Conservation (phyloP, 2,329 filamentous ascomycete species). For the Trichoderma endophyticum region DNA sequence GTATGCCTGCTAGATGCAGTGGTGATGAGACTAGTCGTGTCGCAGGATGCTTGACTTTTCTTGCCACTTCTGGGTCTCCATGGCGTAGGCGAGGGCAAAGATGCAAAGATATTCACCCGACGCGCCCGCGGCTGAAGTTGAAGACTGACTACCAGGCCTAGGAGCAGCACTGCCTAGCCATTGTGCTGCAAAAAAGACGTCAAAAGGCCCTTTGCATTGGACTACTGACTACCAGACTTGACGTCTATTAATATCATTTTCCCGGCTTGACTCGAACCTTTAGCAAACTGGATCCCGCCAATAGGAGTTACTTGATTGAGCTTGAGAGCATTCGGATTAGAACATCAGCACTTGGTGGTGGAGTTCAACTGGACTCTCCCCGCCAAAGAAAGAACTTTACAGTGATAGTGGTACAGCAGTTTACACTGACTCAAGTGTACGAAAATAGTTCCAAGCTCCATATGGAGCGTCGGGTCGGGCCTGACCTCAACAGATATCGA, state of each 20-base stretch:
- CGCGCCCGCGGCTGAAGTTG: not conserved
- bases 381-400: not conserved
- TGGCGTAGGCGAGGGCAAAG: not conserved
- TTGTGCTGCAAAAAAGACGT: not conserved
- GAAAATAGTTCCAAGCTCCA: not conserved
- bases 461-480: not conserved
- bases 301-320: not conserved
- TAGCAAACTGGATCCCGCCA: slow-evolving; percentile 4
- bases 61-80: not conserved
- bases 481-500: not conserved
- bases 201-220: not conserved
- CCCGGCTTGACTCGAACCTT: not conserved
- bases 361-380: not conserved
- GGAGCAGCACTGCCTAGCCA: not conserved
- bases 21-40: slow-evolving; percentile 7
- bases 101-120: not conserved
- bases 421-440: not conserved
- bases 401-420: not conserved
- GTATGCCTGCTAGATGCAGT: not conserved
- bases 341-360: slow-evolving; percentile 7
- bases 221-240: not conserved
- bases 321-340: not conserved
- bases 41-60: slow-evolving; percentile 9
- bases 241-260: not conserved
- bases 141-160: not conserved